phyloP scores from a whole-genome alignment of 495 filamentous ascomycete genomes.

The Penicillium crystallinum region DNA sequence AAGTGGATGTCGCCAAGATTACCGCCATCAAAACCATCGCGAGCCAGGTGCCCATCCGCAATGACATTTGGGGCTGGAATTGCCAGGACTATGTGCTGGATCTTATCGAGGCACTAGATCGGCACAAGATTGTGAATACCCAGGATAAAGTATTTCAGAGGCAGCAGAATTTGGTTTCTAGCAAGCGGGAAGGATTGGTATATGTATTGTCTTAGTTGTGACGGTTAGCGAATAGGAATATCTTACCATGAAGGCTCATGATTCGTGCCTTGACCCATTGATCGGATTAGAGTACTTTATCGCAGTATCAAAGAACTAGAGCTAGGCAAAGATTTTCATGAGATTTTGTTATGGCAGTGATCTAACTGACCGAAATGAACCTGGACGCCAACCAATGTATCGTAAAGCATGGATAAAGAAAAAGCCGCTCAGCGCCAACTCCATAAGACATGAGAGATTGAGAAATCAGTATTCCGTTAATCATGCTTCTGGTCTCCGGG shows the following conservation, averaged over 20 bases:
- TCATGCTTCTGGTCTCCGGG: constrained; percentile 12
- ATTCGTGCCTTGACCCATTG: no score
- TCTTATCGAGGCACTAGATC: background rate
- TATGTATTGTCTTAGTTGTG: background rate
- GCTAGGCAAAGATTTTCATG: background rate
- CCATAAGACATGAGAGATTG: background rate
- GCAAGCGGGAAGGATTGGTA: background rate
- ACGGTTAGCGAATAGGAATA: no score
- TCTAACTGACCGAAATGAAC: background rate
- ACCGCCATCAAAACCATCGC: background rate
- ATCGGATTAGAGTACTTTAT: no score
- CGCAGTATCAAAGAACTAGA: background rate
- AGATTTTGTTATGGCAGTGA: background rate
- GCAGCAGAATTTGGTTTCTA: background rate
- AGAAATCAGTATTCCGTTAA: background rate
- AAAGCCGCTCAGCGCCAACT: constrained; percentile 9
- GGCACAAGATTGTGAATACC: background rate
- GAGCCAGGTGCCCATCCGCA: background rate
- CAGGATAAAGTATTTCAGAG: background rate
- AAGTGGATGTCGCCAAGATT: background rate
- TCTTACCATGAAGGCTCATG: background rate
- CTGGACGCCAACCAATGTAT: background rate
- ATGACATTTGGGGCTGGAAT: constrained; percentile 8
- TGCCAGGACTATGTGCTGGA: constrained; percentile 14
- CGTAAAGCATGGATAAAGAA: background rate